Base-by-base conservation (phyloP, 106 monocot genomes). In the Allium fistulosum region DNA sequence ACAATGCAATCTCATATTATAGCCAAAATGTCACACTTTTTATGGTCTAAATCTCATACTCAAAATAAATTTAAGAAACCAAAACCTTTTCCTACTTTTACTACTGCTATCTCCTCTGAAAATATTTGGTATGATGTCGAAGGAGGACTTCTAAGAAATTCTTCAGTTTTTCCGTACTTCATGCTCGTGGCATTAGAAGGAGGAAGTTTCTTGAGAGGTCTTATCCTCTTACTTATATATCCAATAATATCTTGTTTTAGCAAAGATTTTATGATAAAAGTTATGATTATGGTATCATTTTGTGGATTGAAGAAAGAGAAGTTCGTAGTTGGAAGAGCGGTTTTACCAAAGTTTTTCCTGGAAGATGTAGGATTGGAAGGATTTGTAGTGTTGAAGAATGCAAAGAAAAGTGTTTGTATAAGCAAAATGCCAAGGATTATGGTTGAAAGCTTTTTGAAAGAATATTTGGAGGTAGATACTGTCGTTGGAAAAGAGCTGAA, bases 151-250 rank as follows among this genome's bases (percentile, higher is more conserved):
- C 74, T 93, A 4, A 68, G 77, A 47, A 79, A 83, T 3, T 57
- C 78, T 5, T 81, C 79, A 52, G 72, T 69, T 57, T 93, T 88
- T 72, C 85, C 88, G 22, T 93, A 93, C 83, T 88, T 93, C 81
- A 88, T 93, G 93, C 64, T 86, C 49, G 88, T 88, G 48, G 93
- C 93, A 15, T 16, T 93, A 48, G 93, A 93, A 62, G 85, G 73
- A 10, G 93, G 93, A 17, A 58, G 81, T 58, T 69, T 83, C 49
- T 15, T 86, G 2, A 78, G 93, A 37, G 88, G 77, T 1, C 66
- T 93, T 22, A 57, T 93, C 22, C 88, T 93, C 50, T 70, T 93
- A 15, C 53, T 69, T 7, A 45, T 86, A 3, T 85, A 81, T 67
- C 93, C 88, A 26, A 7, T 93, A 9, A 9, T 88, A 10, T 73